Evolutionary conservation across 2,329 filamentous ascomycete genomes (phyloP), one percentile per base, ranked within the genome.

Genomic region (Stagonosporopsis rhizophila): DNA sequence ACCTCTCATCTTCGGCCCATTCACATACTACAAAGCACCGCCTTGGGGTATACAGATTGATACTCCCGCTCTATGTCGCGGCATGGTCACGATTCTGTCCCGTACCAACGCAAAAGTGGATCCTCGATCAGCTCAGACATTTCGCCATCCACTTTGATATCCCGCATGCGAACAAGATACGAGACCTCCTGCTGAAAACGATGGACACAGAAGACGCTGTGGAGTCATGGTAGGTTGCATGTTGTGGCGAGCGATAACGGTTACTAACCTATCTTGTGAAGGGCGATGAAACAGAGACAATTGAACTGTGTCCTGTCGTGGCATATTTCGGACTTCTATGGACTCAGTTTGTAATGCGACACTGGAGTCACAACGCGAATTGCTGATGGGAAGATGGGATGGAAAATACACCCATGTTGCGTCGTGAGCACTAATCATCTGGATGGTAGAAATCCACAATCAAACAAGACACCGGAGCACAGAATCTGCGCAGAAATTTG

Each of bases 61-160:
- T 51, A 11, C 23, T 44, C 15, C 48, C 40, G n/a, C 40, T 51
- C 12, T 51, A 51, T 14, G 48, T 51, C 14, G 48, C 48, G 12
- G 40, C 28, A 9, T 50, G 40, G 48, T 51, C 48, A 17, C 30
- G 48, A 11, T 23, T 20, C 17, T 42, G 38, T 20, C 25, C 47
- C 2, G 2, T 9, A 20, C 12, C 30, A 15, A 44, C 48, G 11
- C 39, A 40, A 9, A 6, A 20, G 20, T 51, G 40, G 48, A 38
- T 44, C 2, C 30, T 51, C 5, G 30, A 38, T 23, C 48, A 51
- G 17, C 40, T 51, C 1, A 17, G 30, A 19, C 32, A 22, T 14
- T 38, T 51, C 17, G 32, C 32, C 6, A 23, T 19, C 11, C 48
- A 51, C 8, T 51, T 51, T 20, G 30, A 32, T 23, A 15, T 51